Conservation (phyloP, 331 rosid species). For the Phaseolus coccineus region DNA sequence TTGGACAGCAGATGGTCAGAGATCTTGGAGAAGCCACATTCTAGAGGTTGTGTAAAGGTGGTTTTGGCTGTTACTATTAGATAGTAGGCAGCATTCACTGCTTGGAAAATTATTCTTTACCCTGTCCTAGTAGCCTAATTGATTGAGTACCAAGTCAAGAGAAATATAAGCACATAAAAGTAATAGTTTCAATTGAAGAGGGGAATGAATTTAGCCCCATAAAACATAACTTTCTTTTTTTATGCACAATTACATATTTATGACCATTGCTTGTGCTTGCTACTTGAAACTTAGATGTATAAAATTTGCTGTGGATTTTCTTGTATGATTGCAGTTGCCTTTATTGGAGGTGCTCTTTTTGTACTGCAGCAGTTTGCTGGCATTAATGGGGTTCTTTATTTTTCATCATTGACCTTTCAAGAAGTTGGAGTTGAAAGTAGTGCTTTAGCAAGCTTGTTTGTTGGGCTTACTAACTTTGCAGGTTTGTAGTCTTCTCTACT, state of each 20-base stretch:
- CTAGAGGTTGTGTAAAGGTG: slow-evolving; percentile 91
- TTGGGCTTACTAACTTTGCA: slow-evolving; percentile 88
- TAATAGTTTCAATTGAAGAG: slow-evolving; percentile 16
- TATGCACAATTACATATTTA: slow-evolving; percentile 9
- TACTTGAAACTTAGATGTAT: slow-evolving; percentile 14
- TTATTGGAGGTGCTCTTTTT: slow-evolving; percentile 83
- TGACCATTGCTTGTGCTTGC: slow-evolving; percentile 18
- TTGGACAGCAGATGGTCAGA: slow-evolving; percentile 78
- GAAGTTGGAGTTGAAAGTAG: slow-evolving; percentile 78
- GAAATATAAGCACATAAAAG: slow-evolving; percentile 22
- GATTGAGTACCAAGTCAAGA: slow-evolving; percentile 28
- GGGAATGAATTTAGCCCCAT: slow-evolving; percentile 32
- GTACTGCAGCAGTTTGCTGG: slow-evolving; percentile 91
- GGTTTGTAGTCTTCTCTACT: slow-evolving; percentile 55
- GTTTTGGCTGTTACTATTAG: slow-evolving; percentile 48
- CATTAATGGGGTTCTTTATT: slow-evolving; percentile 91
- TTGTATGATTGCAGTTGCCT: slow-evolving; percentile 73
- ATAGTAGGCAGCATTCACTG: neutral
- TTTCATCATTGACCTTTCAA: slow-evolving; percentile 86
- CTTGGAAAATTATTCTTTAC: slow-evolving; percentile 27
- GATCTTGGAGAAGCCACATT: slow-evolving; percentile 78
- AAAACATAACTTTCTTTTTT: neutral
- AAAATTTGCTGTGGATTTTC: slow-evolving; percentile 32
- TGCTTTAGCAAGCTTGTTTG: slow-evolving; percentile 76
- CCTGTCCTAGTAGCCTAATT: slow-evolving; percentile 6